A percentile compares a stretch with the other conserved stretches of the same genome.
These are phyloP conservation scores for Trypanosoma melophagium DNA, from an alignment of 208 protist species.

Conservation along the genomic window DNA sequence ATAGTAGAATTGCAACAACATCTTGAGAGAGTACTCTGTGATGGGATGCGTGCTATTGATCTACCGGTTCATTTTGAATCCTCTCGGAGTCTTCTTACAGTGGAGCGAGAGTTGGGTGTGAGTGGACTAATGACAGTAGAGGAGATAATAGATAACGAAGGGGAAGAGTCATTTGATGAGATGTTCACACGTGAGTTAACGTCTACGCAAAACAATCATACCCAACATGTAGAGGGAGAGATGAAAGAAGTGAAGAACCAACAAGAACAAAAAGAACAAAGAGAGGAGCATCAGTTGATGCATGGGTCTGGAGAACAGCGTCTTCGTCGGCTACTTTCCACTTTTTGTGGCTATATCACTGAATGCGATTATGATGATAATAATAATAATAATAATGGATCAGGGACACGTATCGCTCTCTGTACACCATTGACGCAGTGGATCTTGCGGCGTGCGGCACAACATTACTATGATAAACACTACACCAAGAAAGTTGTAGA, in stretches of 20 bases:
- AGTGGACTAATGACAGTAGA: slow-evolving; percentile 20
- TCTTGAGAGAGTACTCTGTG: slow-evolving; percentile 7
- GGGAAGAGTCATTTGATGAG: slow-evolving; percentile 11
- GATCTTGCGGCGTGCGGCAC: slow-evolving; percentile 2
- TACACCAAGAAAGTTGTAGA: not conserved
- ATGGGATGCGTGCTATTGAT: not conserved
- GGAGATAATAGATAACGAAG: not conserved
- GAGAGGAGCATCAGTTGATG: not conserved
- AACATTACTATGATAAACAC: not conserved
- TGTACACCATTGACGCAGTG: slow-evolving; percentile 17
- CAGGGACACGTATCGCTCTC: not conserved
- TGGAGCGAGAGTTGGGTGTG: slow-evolving; percentile 18
- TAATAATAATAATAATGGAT: not conserved
- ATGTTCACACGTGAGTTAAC: slow-evolving; percentile 8
- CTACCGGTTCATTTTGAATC: not conserved
- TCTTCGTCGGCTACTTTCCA: slow-evolving; percentile 13
- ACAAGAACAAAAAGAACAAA: not conserved
- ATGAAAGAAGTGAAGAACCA: not conserved
- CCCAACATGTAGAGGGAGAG: not conserved
- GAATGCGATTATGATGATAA: not conserved
- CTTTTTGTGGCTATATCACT: slow-evolving; percentile 18
- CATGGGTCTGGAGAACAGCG: slow-evolving; percentile 1
- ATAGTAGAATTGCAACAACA: not conserved
- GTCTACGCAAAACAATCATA: not conserved
- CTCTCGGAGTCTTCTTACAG: slow-evolving; percentile 4